phyloP scores from a whole-genome alignment of 345 rosid species.

The Lepidium africanum region DNA sequence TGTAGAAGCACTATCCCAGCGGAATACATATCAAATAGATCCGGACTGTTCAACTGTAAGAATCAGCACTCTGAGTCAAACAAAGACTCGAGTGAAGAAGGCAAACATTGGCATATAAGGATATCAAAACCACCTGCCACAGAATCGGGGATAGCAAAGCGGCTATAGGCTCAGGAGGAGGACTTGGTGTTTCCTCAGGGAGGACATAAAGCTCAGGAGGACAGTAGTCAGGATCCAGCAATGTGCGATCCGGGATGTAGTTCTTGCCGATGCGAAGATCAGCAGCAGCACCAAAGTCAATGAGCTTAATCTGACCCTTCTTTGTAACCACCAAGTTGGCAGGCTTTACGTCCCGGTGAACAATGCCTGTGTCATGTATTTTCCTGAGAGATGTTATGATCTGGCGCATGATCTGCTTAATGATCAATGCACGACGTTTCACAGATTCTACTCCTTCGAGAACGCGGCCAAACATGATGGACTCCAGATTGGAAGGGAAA shows the following conservation, averaged over 20 bases:
- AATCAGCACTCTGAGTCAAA: constrained; percentile 7
- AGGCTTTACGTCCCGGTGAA: constrained; percentile 91
- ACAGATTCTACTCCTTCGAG: constrained; percentile 69
- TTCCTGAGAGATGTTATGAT: constrained; percentile 77
- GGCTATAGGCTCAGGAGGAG: constrained; percentile 93
- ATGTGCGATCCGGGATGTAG: constrained; percentile 52
- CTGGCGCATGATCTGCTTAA: constrained; percentile 92
- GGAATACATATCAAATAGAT: constrained; percentile 85
- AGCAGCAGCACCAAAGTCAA: constrained; percentile 93
- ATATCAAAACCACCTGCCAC: constrained; percentile 56
- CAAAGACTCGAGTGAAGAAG: not conserved
- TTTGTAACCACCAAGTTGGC: constrained; percentile 89
- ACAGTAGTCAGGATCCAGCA: constrained; percentile 88
- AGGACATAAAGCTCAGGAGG: constrained; percentile 94
- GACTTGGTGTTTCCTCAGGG: constrained; percentile 88
- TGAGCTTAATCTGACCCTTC: constrained; percentile 85
- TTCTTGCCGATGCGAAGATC: constrained; percentile 98
- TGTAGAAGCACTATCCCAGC: constrained; percentile 87
- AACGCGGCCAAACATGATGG: constrained; percentile 76
- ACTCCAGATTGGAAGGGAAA: constrained; percentile 83
- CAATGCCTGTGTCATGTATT: constrained; percentile 88
- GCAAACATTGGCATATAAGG: not conserved
- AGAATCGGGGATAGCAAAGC: constrained; percentile 82
- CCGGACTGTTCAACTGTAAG: constrained; percentile 87
- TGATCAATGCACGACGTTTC: constrained; percentile 69